Evolutionary conservation across 768 basidiomycete genomes (phyloP).

Genomic region (Trametopsis cervina): DNA sequence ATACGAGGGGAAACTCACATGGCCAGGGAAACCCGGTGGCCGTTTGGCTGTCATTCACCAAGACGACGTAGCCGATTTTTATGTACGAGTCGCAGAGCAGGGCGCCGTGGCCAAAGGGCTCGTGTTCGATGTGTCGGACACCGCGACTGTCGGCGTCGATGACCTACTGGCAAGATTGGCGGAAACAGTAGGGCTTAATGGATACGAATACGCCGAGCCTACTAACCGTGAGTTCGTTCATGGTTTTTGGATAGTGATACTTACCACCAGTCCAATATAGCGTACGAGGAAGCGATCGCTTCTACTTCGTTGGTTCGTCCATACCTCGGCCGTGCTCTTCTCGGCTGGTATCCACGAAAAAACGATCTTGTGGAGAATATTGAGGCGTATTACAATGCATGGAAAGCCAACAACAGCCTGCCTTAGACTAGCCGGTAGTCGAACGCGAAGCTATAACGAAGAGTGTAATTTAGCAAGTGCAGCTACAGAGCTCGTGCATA

Average conservation of each 20-base stretch:
- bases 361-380: conserved; percentile 36
- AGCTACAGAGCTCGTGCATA: too few species aligned
- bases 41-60: conserved; percentile 31
- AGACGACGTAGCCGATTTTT: conserved; percentile 41
- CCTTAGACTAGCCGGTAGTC: too few species aligned
- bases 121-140: conserved; percentile 36
- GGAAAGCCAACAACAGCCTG: too few species aligned
- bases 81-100: conserved; percentile 33
- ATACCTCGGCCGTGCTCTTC: conserved; percentile 33
- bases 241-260: too few species aligned
- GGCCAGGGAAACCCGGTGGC: conserved; percentile 29
- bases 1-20: conserved; percentile 25
- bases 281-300: conserved; percentile 29
- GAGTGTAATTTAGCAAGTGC: too few species aligned
- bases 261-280: too few species aligned
- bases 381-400: conserved; percentile 33
- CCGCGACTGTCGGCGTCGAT: conserved; percentile 32
- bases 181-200: conserved; percentile 30
- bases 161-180: conserved; percentile 33
- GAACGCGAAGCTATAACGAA: too few species aligned
- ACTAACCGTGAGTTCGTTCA: conserved; percentile 31
- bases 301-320: conserved; percentile 29
- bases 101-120: conserved; percentile 29
- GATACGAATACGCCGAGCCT: conserved; percentile 28
- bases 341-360: conserved; percentile 39